These are phyloP conservation scores for Brasenia schreberi DNA, from an alignment of 164 flowering plant species.

Conservation along the genomic window DNA sequence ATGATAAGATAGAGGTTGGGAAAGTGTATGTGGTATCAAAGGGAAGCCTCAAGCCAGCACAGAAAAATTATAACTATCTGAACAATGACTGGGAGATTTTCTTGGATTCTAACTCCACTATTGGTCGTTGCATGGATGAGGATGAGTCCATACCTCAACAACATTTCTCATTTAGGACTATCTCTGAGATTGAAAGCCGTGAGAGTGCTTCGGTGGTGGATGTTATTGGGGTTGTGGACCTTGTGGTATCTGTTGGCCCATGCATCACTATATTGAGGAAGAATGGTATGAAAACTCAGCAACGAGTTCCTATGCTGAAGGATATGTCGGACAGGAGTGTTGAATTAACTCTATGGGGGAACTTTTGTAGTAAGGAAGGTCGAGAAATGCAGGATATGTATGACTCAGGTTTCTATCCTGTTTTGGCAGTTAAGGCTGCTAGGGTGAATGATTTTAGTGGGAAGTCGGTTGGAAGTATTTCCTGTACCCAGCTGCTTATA, in stretches of 20 bases:
- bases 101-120: constrained; percentile 64
- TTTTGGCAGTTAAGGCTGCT: constrained; percentile 83
- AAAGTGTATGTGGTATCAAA: constrained; percentile 83
- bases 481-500: constrained; percentile 74
- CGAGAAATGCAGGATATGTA: constrained; percentile 65
- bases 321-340: constrained; percentile 65
- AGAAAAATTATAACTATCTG: constrained; percentile 89
- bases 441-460: constrained; percentile 92
- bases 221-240: constrained; percentile 63
- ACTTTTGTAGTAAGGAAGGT: constrained; percentile 88
- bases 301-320: constrained; percentile 64
- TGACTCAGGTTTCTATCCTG: constrained; percentile 61
- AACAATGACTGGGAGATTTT: constrained; percentile 94
- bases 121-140: constrained; percentile 77
- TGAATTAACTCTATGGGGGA: constrained; percentile 95
- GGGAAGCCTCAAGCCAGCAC: constrained; percentile 88
- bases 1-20: constrained; percentile 66
- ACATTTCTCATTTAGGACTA: constrained; percentile 70
- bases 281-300: constrained; percentile 97
- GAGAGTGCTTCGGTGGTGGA: constrained; percentile 75
- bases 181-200: constrained; percentile 67
- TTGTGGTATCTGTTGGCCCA: constrained; percentile 68
- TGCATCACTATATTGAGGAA: constrained; percentile 79
- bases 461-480: constrained; percentile 83
- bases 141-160: constrained; percentile 80